Base-by-base conservation (phyloP, 2,329 filamentous ascomycete species). In the Fusarium verrucosum region DNA sequence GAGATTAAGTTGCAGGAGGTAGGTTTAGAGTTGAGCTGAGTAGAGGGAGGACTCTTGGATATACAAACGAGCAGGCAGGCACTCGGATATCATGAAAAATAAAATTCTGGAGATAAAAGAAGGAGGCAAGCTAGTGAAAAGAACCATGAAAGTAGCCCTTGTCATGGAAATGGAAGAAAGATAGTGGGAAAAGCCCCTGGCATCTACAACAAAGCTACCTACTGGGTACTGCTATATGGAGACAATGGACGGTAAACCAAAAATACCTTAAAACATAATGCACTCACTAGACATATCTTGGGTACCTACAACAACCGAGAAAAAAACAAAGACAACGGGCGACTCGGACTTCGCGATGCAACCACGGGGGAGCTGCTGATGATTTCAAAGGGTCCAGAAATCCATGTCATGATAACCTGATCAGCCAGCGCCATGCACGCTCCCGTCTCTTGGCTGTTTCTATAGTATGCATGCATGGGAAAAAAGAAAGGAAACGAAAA, bases 271-370 rank as follows among this genome's bases (percentile, higher is more conserved):
- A 30, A 20, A 14, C 35, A 33, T 23, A 41, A 33, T 47, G 22
- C 17, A 40, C 32, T n/a, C n/a, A n/a, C n/a, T n/a, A n/a, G n/a
- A n/a, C n/a, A n/a, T n/a, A n/a, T n/a, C n/a, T n/a, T n/a, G n/a
- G n/a, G n/a, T 47, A 26, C 22, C 22, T n/a, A 26, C 32, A 46
- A 44, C 37, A 46, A 51, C 62, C 36, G 38, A 49, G 17, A 19
- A 46, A 19, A 46, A 32, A 44, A 64, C 52, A 64, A 64, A 47
- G 54, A 30, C 41, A 16, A 33, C 38, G 36, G 43, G 45, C 64
- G 64, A 65, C 59, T 68, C 64, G 64, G 64, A 47, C 37, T 56
- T 52, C 50, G 43, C 46, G 35, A 61, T 57, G 28, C 25, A 53
- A 22, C 40, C 64, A 67, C 64, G 64, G 65, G 64, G 59, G 53